Conservation (phyloP, 176 grass and related monocot species). For the Pontederia crassipes region DNA sequence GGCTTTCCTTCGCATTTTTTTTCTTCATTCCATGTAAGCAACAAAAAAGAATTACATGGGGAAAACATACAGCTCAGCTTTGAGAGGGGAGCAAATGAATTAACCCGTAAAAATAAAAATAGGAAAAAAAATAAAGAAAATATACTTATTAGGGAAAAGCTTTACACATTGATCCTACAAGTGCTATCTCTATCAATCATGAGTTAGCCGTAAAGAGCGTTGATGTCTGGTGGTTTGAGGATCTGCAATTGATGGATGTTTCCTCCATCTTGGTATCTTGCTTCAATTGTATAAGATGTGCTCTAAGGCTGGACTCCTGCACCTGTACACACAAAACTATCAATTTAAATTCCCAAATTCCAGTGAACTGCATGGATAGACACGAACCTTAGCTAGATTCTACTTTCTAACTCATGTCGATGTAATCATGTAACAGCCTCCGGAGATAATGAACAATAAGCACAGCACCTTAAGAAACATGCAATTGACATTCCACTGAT, state of each 20-base stretch:
- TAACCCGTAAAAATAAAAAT: neutral
- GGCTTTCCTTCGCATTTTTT: neutral
- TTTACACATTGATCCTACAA: conserved; percentile 11
- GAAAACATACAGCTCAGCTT: neutral
- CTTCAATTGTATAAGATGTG: no score
- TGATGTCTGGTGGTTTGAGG: no score
- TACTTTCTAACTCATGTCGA: no score
- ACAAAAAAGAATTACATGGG: conserved; percentile 54
- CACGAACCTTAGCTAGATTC: neutral
- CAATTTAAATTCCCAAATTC: conserved; percentile 39
- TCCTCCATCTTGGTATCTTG: no score
- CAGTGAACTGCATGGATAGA: no score
- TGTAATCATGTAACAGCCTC: no score
- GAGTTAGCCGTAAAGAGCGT: no score
- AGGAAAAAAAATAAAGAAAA: neutral
- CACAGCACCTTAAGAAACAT: no score
- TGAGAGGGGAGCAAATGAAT: conserved; percentile 8
- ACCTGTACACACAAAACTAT: neutral
- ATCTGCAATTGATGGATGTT: no score
- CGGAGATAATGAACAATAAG: no score
- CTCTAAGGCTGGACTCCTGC: no score
- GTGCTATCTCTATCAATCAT: no score
- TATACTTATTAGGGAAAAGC: neutral
- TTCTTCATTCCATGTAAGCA: conserved; percentile 28
- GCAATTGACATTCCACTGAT: neutral